Percentiles rank a stretch among this genome's conserved stretches.
Conservation (phyloP, 2,329 filamentous ascomycete species). For the Fusarium pilosicola region DNA sequence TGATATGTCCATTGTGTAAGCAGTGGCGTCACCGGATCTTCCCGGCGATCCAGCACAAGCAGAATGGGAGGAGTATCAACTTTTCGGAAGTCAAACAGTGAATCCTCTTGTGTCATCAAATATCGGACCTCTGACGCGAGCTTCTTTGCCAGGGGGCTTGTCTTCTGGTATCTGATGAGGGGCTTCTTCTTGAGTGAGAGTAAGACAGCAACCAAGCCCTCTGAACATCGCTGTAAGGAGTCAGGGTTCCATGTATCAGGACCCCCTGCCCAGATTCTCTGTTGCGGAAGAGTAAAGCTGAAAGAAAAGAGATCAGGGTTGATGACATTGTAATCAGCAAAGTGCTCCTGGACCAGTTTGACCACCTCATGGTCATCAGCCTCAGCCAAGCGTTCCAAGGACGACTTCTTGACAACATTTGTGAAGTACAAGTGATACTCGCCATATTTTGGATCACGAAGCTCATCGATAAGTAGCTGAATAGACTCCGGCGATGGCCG, state of each 20-base stretch:
- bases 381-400: conserved; percentile 91
- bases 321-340: conserved; percentile 93
- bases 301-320: conserved; percentile 94
- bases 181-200: conserved; percentile 96
- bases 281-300: conserved; percentile 75
- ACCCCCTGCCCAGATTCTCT: conserved; percentile 81
- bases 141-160: conserved; percentile 90
- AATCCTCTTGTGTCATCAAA: conserved; percentile 93
- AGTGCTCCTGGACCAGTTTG: conserved; percentile 92
- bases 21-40: conserved; percentile 93
- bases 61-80: conserved; percentile 95
- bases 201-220: conserved; percentile 85
- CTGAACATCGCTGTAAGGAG: conserved; percentile 84
- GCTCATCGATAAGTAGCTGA: conserved; percentile 92
- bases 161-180: conserved; percentile 91
- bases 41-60: conserved; percentile 87
- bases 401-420: conserved; percentile 97
- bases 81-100: conserved; percentile 94
- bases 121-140: conserved; percentile 92
- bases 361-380: conserved; percentile 98
- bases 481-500: conserved; percentile 93
- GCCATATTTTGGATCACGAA: conserved; percentile 95
- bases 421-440: conserved; percentile 98
- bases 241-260: conserved; percentile 94
- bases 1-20: conserved; percentile 99